These are phyloP conservation scores for Bocquillonia castaneifolia DNA, from an alignment of 441 rosid genomes.

Conservation along the genomic window DNA sequence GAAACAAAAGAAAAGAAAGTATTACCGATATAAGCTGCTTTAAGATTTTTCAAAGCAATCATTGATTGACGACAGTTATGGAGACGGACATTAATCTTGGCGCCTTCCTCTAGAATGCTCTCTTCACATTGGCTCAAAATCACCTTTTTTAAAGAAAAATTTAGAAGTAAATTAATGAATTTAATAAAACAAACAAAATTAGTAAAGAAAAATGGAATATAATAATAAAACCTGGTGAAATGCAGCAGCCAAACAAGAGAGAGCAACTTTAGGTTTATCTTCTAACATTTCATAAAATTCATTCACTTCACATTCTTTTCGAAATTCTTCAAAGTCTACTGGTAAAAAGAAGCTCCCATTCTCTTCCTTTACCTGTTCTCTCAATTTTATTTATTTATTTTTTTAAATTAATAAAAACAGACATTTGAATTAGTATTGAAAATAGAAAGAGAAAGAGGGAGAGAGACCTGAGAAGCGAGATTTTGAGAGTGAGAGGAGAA, in stretches of 20 bases:
- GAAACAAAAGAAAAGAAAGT: conserved; percentile 12
- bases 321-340: conserved; percentile 70
- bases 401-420: background rate
- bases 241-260: conserved; percentile 78
- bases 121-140: conserved; percentile 37
- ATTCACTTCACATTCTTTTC: conserved; percentile 45
- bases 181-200: too few species aligned
- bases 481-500: conserved; percentile 55
- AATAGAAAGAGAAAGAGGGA: background rate
- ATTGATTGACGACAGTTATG: conserved; percentile 74
- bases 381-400: conserved; percentile 1
- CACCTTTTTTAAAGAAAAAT: conserved; percentile 35
- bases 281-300: conserved; percentile 57
- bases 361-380: conserved; percentile 63
- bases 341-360: conserved; percentile 49
- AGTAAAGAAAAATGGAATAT: background rate
- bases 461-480: conserved; percentile 55
- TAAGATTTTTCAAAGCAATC: conserved; percentile 78
- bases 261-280: conserved; percentile 69
- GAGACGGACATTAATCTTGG: conserved; percentile 70
- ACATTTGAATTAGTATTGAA: background rate
- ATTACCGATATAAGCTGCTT: conserved; percentile 96
- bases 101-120: conserved; percentile 37
- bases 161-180: background rate
- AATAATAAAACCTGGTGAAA: conserved; percentile 60